phyloP scores from a whole-genome alignment of 352 stramenopile genomes.

The Phytophthora europaea region DNA sequence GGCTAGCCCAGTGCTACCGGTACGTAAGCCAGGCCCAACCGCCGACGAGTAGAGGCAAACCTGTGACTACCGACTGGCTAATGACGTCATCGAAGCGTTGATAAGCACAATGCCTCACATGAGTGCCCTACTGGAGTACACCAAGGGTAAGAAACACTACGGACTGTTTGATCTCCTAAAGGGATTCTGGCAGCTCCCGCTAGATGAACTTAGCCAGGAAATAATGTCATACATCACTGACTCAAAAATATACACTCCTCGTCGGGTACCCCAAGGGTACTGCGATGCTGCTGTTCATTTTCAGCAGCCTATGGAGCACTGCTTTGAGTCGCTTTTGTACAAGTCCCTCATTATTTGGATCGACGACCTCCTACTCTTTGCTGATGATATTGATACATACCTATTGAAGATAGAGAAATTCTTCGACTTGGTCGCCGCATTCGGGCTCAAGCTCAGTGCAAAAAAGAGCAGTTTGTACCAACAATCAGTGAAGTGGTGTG shows the following conservation, averaged over 20 bases:
- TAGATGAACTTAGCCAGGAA: constrained; percentile 1
- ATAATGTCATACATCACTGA: constrained; percentile 33
- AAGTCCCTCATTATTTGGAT: no score
- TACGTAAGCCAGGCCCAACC: neutral
- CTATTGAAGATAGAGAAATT: no score
- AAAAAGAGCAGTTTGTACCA: no score
- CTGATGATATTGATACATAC: no score
- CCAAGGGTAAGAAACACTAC: neutral
- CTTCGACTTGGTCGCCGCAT: no score
- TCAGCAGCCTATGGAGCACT: neutral
- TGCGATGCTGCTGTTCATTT: neutral
- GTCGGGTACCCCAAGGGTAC: constrained; percentile 15
- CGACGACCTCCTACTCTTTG: no score
- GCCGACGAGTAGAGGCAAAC: neutral
- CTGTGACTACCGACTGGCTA: neutral
- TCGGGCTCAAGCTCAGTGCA: no score
- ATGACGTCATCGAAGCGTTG: neutral
- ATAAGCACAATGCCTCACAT: constrained; percentile 4
- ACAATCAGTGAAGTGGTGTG: no score
- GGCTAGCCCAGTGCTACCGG: constrained; percentile 1
- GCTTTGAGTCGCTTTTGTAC: neutral
- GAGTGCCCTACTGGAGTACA: neutral
- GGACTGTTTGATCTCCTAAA: constrained; percentile 8
- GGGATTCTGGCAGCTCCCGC: neutral
- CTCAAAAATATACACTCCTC: constrained; percentile 24